Evolutionary conservation across 331 rosid species (phyloP), one percentile per base, ranked within the genome.

Genomic region (Saraca asoca): DNA sequence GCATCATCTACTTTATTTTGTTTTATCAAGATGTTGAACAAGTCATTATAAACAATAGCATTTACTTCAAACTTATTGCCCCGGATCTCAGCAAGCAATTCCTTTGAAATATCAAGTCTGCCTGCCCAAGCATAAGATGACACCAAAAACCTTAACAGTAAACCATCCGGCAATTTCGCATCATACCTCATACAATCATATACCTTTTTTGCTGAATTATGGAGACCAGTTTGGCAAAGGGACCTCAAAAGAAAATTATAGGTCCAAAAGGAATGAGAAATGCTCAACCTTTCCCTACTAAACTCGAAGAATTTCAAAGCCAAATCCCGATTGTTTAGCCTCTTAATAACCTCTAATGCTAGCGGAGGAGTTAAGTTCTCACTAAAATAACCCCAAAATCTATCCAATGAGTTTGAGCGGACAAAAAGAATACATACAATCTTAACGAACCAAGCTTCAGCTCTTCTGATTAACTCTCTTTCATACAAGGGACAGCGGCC

Each of bases 361-460:
- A 85, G 64, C 5, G 76, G 69, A 12, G 96, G 90, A 12, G 81
- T 86, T 62, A 86, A 72, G 66, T 87, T 82, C 71, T 82, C 81
- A 54, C 82, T 68, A 0, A 88, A 75, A 70, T 88, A 87, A 75
- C 78, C 75, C 24, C 76, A n/a, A 65, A 70, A 85, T 6, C 82
- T 58, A 42, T 91, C 94, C 24, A 80, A 46, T 5, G 87, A 72
- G 63, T 77, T 68, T 24, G 80, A 80, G 33, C 91, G 86, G 70
- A 81, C 73, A 68, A 82, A 88, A 29, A 86, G 69, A 48, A 91
- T 83, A 63, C 79, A 91, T 2, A 78, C 85, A 58, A 88, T 82
- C 70, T 91, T 91, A n/a, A 83, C 85, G 63, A 85, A 79, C 97
- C 97, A 91, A 61, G 87, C 85, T 72, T 88, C 95, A 29, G 96